Evolutionary conservation across 805 yeast genomes (phyloP).

Genomic region (Phaffomyces antillensis): DNA sequence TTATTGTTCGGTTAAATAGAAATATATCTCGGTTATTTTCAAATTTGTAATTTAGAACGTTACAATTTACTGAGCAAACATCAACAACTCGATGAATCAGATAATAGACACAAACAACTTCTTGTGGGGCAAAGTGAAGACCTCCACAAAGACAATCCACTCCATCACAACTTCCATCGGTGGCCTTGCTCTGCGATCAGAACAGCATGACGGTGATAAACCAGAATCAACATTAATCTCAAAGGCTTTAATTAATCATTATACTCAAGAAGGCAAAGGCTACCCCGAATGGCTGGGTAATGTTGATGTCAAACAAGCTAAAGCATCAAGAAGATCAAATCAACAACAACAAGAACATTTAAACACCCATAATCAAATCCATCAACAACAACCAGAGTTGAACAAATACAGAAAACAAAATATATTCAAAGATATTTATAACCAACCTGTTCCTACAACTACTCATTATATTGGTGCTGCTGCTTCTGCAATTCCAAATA

Average conservation of each 20-base stretch:
- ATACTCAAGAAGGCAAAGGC: slow-evolving; percentile 6
- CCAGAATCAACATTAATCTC: slow-evolving; percentile 20
- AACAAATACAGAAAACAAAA: slow-evolving; percentile 6
- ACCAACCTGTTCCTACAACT: background rate
- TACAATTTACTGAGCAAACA: too few relatives aligned
- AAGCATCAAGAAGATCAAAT: background rate
- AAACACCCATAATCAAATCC: slow-evolving; percentile 5
- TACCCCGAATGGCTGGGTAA: slow-evolving; percentile 25
- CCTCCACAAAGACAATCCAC: slow-evolving; percentile 19
- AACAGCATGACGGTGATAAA: slow-evolving; percentile 24
- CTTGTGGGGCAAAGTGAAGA: slow-evolving; percentile 20
- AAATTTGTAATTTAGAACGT: too few relatives aligned
- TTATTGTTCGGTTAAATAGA: too few relatives aligned
- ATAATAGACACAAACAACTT: slow-evolving; percentile 9
- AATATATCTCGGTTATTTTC: too few relatives aligned
- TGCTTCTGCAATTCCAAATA: too few relatives aligned
- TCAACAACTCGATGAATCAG: background rate
- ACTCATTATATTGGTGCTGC: too few relatives aligned
- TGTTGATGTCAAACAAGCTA: slow-evolving; percentile 4
- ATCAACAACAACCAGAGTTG: slow-evolving; percentile 1
- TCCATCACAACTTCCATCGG: slow-evolving; percentile 16
- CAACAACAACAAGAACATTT: slow-evolving; percentile 8
- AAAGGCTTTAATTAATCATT: slow-evolving; percentile 20
- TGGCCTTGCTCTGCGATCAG: slow-evolving; percentile 18
- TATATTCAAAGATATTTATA: background rate